phyloP scores from a whole-genome alignment of 306 rosid genomes.

The Hippophae tibetana region DNA sequence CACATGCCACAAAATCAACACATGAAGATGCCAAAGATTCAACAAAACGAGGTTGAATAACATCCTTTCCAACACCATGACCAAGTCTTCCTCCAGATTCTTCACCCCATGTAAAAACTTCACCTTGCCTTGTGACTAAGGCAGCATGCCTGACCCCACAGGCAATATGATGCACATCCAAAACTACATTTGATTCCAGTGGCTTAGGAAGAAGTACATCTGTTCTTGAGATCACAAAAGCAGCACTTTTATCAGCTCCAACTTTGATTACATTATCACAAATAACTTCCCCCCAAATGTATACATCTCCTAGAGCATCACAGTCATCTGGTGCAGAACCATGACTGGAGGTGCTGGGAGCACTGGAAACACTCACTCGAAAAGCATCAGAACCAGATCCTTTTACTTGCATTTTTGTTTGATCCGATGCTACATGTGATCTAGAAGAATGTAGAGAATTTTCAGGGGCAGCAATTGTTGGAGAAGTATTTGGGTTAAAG shows the following conservation, averaged over 20 bases:
- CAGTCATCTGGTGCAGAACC: slow-evolving; percentile 93
- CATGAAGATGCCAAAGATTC: slow-evolving; percentile 64
- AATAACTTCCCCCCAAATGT: slow-evolving; percentile 91
- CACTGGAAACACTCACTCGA: slow-evolving; percentile 98
- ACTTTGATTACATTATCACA: slow-evolving; percentile 61
- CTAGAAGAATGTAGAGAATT: slow-evolving; percentile 47
- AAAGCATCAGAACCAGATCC: slow-evolving; percentile 90
- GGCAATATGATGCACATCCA: slow-evolving; percentile 84
- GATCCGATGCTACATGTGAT: slow-evolving; percentile 66
- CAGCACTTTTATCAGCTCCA: slow-evolving; percentile 56
- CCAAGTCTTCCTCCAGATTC: slow-evolving; percentile 99
- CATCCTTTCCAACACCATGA: slow-evolving; percentile 87
- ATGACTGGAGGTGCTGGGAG: slow-evolving; percentile 97
- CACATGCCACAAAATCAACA: slow-evolving; percentile 87
- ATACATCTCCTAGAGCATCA: slow-evolving; percentile 92
- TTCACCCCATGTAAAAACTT: slow-evolving; percentile 96
- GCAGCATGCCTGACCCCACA: slow-evolving; percentile 95
- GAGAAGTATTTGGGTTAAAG: slow-evolving; percentile 48
- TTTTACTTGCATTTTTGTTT: slow-evolving; percentile 81
- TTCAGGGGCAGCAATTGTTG: slow-evolving; percentile 41
- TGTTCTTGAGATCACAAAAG: slow-evolving; percentile 46
- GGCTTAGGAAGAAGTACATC: slow-evolving; percentile 92
- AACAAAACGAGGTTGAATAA: slow-evolving; percentile 71
- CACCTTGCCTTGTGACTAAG: slow-evolving; percentile 93
- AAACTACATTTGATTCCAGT: slow-evolving; percentile 71